Evolutionary conservation across 306 rosid species (phyloP).

Genomic region (Vigna angularis): DNA sequence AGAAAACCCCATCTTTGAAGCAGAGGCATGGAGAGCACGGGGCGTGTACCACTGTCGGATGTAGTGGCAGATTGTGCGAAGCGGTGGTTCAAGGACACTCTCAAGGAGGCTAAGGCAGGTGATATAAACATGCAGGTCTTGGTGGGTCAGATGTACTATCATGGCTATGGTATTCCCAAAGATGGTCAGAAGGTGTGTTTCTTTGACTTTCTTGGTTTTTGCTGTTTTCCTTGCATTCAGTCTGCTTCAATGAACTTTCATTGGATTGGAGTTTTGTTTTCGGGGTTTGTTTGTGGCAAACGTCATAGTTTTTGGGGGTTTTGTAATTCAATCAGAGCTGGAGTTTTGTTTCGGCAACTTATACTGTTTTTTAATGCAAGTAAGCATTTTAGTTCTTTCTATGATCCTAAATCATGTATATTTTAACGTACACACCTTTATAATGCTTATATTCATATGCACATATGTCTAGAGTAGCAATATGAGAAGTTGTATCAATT

Average conservation of each 20-base stretch:
- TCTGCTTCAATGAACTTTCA: neutral
- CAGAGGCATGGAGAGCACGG: slow-evolving; percentile 59
- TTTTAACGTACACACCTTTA: neutral
- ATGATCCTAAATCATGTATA: neutral
- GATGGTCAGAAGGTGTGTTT: slow-evolving; percentile 78
- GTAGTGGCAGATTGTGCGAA: slow-evolving; percentile 89
- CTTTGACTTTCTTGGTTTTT: neutral
- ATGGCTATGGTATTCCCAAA: slow-evolving; percentile 89
- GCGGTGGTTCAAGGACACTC: slow-evolving; percentile 90
- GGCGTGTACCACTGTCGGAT: slow-evolving; percentile 72
- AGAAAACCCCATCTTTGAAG: slow-evolving; percentile 21
- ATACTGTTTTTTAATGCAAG: neutral
- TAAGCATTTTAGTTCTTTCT: neutral
- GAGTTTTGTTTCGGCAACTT: neutral
- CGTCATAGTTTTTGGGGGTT: no score
- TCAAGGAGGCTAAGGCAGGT: slow-evolving; percentile 87
- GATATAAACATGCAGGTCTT: slow-evolving; percentile 93
- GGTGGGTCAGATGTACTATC: slow-evolving; percentile 92
- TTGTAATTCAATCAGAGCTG: neutral
- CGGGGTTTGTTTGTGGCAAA: neutral
- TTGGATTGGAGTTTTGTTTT: slow-evolving; percentile 6
- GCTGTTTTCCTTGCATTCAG: neutral
- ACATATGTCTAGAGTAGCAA: slow-evolving; percentile 20
- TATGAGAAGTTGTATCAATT: neutral
- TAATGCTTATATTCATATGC: neutral